phyloP scores from a whole-genome alignment of 2,329 filamentous ascomycete genomes.

The Fusarium sp. region DNA sequence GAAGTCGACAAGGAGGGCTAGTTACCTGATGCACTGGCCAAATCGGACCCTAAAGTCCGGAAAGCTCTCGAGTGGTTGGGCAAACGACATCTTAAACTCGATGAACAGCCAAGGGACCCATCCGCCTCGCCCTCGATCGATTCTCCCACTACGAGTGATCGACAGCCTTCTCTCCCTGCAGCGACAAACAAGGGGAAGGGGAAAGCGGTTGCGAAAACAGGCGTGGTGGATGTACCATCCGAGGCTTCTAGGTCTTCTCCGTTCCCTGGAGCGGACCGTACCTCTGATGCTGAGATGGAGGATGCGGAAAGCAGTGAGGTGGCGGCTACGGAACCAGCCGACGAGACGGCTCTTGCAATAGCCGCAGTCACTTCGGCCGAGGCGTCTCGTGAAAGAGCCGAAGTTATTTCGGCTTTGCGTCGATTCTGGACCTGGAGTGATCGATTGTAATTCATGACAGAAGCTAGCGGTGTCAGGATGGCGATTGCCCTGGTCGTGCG shows the following conservation, averaged over 20 bases:
- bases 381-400: fast-evolving
- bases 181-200: background rate
- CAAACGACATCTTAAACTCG: background rate
- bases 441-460: background rate
- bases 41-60: no score
- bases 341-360: no score
- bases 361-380: no score
- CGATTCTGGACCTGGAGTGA: background rate
- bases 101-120: background rate
- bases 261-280: background rate
- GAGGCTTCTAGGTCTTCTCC: background rate
- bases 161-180: background rate
- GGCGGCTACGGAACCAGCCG: background rate
- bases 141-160: background rate
- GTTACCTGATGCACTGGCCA: background rate
- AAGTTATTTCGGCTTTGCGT: background rate
- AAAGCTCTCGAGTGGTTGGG: background rate
- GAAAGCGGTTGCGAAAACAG: background rate
- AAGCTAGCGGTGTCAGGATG: background rate
- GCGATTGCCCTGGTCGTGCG: background rate
- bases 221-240: background rate
- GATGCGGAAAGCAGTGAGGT: background rate
- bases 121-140: no score
- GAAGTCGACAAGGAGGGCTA: background rate
- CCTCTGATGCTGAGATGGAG: background rate